Evolutionary conservation across 768 basidiomycete species (phyloP).

Genomic region (Asterophora parasitica): DNA sequence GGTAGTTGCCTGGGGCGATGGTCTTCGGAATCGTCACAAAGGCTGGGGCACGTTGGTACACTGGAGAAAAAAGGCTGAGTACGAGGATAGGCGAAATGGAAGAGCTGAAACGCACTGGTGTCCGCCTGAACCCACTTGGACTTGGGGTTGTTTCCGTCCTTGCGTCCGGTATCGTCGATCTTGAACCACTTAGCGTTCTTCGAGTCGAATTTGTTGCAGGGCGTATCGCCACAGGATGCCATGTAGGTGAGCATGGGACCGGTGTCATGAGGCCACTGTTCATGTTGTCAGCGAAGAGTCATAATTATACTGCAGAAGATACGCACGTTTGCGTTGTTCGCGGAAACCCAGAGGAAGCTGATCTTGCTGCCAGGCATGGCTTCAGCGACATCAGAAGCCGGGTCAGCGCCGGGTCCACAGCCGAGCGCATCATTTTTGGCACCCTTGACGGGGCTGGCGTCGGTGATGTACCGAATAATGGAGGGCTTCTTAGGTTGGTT

Average conservation of each 20-base stretch:
- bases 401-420: conserved; percentile 53
- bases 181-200: conserved; percentile 70
- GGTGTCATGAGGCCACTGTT: conserved; percentile 47
- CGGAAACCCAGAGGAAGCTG: conserved; percentile 54
- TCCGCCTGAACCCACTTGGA: conserved; percentile 49
- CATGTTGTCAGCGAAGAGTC: neutral
- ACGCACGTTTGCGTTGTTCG: conserved; percentile 32
- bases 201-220: conserved; percentile 58
- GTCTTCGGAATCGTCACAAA: conserved; percentile 42
- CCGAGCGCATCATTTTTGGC: conserved; percentile 50
- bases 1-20: conserved; percentile 64
- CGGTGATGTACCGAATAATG: conserved; percentile 37
- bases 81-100: neutral
- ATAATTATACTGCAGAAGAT: too few relatives aligned
- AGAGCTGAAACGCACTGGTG: conserved; percentile 38
- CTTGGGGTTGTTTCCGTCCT: conserved; percentile 15
- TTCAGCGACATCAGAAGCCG: conserved; percentile 44
- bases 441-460: conserved; percentile 43
- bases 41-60: conserved; percentile 33
- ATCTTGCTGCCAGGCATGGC: conserved; percentile 55
- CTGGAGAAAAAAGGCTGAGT: conserved; percentile 18
- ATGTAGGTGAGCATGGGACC: conserved; percentile 76
- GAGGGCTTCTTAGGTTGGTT: conserved; percentile 21
- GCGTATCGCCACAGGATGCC: conserved; percentile 51
- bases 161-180: conserved; percentile 49